A percentile compares a stretch with the other conserved stretches of the same genome.
Conservation (phyloP, 345 rosid species). For the Barbarea vulgaris region DNA sequence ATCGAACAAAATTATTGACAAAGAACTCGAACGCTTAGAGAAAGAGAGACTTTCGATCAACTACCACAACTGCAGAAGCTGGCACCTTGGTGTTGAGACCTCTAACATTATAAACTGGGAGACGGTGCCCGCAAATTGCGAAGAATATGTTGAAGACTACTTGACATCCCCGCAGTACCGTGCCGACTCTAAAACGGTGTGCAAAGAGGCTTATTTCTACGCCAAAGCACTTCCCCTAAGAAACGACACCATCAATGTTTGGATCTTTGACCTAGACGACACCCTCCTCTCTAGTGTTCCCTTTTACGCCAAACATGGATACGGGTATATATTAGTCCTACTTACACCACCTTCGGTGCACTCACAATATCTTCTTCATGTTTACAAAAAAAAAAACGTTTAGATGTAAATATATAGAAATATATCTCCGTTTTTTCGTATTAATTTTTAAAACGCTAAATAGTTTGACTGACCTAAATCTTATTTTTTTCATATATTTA, state of each 20-base stretch:
- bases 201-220: conserved; percentile 45
- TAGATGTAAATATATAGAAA: not conserved
- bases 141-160: conserved; percentile 55
- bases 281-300: conserved; percentile 66
- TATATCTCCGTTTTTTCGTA: not conserved
- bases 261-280: conserved; percentile 71
- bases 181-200: conserved; percentile 47
- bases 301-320: conserved; percentile 50
- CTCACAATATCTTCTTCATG: not conserved
- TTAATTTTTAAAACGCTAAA: not conserved
- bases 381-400: not conserved
- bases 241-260: conserved; percentile 54
- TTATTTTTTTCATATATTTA: not conserved
- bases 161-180: conserved; percentile 42
- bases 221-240: conserved; percentile 44
- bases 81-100: conserved; percentile 70
- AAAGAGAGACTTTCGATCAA: conserved; percentile 19
- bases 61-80: conserved; percentile 56
- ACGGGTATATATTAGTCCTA: conserved; percentile 46
- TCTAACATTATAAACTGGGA: conserved; percentile 50
- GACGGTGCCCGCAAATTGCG: conserved; percentile 52
- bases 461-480: not conserved
- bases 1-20: not conserved
- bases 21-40: conserved; percentile 15
- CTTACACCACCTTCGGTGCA: not conserved